Percentiles rank a stretch among this genome's conserved stretches.
Evolutionary conservation across 805 yeast genomes (phyloP).

Genomic region (Candida bentonensis): DNA sequence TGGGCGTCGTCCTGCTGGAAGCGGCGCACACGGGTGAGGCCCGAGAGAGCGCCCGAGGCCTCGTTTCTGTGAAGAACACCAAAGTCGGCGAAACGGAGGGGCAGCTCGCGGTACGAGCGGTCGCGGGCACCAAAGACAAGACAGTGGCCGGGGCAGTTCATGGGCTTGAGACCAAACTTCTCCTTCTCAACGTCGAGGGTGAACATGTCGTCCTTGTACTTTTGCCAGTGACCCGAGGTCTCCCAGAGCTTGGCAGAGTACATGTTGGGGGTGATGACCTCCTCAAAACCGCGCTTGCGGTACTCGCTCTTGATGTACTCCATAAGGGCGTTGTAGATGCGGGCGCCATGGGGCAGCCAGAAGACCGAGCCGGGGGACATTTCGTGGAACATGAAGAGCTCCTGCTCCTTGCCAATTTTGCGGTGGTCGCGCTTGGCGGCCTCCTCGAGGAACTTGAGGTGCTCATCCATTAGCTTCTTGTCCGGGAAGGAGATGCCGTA

Average conservation of each 20-base stretch:
- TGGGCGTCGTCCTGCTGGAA: conserved; percentile 99
- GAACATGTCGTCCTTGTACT: conserved; percentile 96
- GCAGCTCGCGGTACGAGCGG: conserved; percentile 91
- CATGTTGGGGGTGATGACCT: conserved; percentile 98
- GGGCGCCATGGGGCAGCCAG: conserved; percentile 98
- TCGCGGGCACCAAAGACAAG: conserved; percentile 82
- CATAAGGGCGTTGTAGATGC: conserved; percentile 82
- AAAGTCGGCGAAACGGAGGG: conserved; percentile 97
- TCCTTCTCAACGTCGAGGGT: conserved; percentile 95
- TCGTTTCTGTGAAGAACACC: conserved; percentile 97
- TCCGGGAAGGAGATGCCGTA: conserved; percentile 99
- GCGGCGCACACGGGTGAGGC: conserved; percentile 93
- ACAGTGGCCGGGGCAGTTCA: conserved; percentile 97
- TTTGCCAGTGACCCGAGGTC: conserved; percentile 97
- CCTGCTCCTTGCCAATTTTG: conserved; percentile 93
- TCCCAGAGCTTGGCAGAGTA: conserved; percentile 96
- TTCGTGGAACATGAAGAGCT: conserved; percentile 87
- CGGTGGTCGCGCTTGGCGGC: conserved; percentile 90
- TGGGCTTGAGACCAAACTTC: conserved; percentile 85
- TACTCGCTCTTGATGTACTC: conserved; percentile 74
- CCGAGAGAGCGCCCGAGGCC: conserved; percentile 87
- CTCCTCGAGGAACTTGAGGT: conserved; percentile 85
- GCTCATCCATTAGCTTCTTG: conserved; percentile 89
- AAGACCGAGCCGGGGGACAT: conserved; percentile 96
- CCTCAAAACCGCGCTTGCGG: conserved; percentile 89